phyloP scores from a whole-genome alignment of 2,329 filamentous ascomycete genomes.

The Xylariaceae sp. region DNA sequence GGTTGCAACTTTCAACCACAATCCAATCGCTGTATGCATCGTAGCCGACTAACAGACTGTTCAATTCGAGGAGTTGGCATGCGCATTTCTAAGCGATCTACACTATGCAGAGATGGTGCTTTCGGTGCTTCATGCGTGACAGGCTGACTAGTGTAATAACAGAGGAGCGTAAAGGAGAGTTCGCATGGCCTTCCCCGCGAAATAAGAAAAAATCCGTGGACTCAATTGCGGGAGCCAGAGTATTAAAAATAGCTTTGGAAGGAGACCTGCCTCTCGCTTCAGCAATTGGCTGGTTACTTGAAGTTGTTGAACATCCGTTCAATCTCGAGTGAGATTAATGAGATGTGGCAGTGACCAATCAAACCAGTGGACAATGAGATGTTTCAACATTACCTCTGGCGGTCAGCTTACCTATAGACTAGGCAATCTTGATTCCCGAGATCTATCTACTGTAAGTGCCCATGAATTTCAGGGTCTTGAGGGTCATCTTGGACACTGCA shows the following conservation, averaged over 20 bases:
- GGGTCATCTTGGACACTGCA: too few species aligned
- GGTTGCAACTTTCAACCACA: background rate
- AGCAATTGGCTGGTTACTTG: too few species aligned
- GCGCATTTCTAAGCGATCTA: background rate
- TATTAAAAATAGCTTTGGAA: too few species aligned
- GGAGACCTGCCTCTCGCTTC: too few species aligned
- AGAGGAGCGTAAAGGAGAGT: background rate
- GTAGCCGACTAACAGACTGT: constrained; percentile 1
- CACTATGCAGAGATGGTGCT: background rate
- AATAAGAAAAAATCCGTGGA: too few species aligned
- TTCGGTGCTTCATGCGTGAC: constrained; percentile 9
- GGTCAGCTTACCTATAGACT: constrained; percentile 21
- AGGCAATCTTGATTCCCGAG: background rate
- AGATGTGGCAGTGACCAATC: too few species aligned
- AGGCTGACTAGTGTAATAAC: background rate
- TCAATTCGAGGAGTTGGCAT: background rate
- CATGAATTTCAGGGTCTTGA: background rate
- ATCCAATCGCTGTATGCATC: constrained; percentile 3
- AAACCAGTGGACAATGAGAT: background rate
- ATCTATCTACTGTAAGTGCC: too few species aligned
- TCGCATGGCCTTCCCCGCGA: background rate
- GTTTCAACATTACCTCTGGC: constrained; percentile 13
- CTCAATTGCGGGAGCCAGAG: too few species aligned
- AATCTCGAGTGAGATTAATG: background rate
- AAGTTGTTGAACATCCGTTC: background rate